Evolutionary conservation across 768 basidiomycete genomes (phyloP).

Genomic region (Kwoniella europaea): DNA sequence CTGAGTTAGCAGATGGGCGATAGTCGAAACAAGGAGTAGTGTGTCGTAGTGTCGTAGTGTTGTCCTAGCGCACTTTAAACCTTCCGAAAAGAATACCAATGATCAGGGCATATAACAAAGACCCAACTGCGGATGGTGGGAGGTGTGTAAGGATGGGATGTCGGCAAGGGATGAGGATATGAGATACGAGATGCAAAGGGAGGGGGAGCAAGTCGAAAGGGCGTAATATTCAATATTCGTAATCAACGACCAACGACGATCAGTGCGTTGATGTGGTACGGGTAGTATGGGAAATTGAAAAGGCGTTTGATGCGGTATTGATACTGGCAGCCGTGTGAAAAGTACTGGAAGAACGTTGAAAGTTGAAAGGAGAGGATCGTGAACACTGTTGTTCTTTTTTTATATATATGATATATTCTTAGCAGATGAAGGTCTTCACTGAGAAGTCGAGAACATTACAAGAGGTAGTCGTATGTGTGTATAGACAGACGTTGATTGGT

Average conservation of each 20-base stretch:
- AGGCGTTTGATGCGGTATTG: slow-evolving; percentile 21
- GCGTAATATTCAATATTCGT: no score
- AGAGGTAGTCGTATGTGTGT: slow-evolving; percentile 6
- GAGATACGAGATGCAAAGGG: slow-evolving; percentile 5
- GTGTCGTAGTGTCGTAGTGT: slow-evolving; percentile 5
- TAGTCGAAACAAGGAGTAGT: background rate
- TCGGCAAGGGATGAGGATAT: slow-evolving; percentile 14
- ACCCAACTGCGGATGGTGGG: slow-evolving; percentile 2
- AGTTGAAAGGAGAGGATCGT: background rate
- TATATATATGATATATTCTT: background rate
- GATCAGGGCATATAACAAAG: slow-evolving; percentile 1
- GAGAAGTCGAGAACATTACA: slow-evolving; percentile 1
- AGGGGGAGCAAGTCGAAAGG: background rate
- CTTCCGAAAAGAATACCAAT: background rate
- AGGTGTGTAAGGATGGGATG: background rate
- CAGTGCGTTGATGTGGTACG: slow-evolving; percentile 13
- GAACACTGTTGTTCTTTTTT: background rate
- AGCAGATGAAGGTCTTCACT: background rate
- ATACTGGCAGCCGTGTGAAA: background rate
- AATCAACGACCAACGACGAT: background rate
- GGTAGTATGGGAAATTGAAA: background rate
- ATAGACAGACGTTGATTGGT: background rate
- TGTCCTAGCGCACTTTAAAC: background rate
- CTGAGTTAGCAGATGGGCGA: background rate
- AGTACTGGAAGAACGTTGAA: slow-evolving; percentile 1